These are phyloP conservation scores for Fusarium decemcellulare DNA, from an alignment of 2,329 filamentous ascomycete genomes.

Conservation along the genomic window DNA sequence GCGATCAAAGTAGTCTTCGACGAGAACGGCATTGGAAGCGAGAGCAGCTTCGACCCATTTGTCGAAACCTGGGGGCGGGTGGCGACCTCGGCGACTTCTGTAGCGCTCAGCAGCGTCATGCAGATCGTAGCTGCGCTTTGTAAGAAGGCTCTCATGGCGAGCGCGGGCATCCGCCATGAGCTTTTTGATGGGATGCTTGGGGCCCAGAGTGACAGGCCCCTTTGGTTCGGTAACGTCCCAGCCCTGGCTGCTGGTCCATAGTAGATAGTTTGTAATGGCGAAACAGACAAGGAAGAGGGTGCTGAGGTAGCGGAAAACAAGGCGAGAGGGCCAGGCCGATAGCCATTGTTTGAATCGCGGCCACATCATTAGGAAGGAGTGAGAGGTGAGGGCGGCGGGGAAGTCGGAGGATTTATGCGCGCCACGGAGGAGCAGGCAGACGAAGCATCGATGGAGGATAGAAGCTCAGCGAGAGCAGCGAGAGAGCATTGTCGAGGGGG, in stretches of 20 bases:
- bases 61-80: slow-evolving; percentile 76
- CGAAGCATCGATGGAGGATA: slow-evolving; percentile 42
- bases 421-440: slow-evolving; percentile 35
- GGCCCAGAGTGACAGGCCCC: slow-evolving; percentile 40
- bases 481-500: slow-evolving; percentile 38
- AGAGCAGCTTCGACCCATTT: slow-evolving; percentile 70
- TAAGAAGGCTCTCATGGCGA: slow-evolving; percentile 58
- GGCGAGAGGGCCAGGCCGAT: slow-evolving; percentile 47
- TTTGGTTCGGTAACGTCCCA: slow-evolving; percentile 46
- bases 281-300: slow-evolving; percentile 44
- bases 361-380: slow-evolving; percentile 41
- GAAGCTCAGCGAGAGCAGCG: slow-evolving; percentile 36
- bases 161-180: slow-evolving; percentile 63
- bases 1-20: slow-evolving; percentile 76
- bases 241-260: slow-evolving; percentile 48
- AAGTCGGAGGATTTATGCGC: slow-evolving; percentile 41
- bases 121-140: slow-evolving; percentile 63
- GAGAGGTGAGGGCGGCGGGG: slow-evolving; percentile 25
- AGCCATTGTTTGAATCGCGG: slow-evolving; percentile 46
- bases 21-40: slow-evolving; percentile 66
- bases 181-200: slow-evolving; percentile 64
- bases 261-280: slow-evolving; percentile 48
- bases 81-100: slow-evolving; percentile 67
- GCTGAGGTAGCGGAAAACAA: slow-evolving; percentile 48
- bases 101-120: slow-evolving; percentile 68